These are phyloP conservation scores for Tillandsia fasciculata DNA, from an alignment of 176 grass and related monocot species.

Conservation along the genomic window DNA sequence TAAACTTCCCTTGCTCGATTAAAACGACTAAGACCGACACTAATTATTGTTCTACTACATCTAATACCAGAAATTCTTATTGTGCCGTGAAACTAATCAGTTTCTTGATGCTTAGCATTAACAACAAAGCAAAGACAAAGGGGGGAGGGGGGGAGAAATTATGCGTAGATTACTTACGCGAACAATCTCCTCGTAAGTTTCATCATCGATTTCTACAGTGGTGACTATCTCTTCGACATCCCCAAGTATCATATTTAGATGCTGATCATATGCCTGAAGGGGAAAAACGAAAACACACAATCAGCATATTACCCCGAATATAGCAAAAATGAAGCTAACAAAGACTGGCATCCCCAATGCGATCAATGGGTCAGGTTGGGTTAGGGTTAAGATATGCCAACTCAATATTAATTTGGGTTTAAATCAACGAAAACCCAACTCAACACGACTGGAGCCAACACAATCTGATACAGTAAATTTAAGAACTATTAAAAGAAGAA, in stretches of 20 bases:
- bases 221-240: slow-evolving; percentile 97
- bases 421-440: too few relatives aligned
- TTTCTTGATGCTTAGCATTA: neutral
- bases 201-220: slow-evolving; percentile 90
- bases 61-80: neutral
- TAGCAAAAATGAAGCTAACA: too few relatives aligned
- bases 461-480: too few relatives aligned
- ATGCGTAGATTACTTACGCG: slow-evolving; percentile 36
- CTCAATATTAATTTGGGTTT: too few relatives aligned
- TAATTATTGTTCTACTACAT: neutral
- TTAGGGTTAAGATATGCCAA: neutral
- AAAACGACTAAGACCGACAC: neutral
- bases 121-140: neutral
- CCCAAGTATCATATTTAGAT: slow-evolving; percentile 99
- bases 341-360: neutral
- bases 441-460: too few relatives aligned
- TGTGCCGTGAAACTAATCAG: neutral
- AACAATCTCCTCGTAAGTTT: slow-evolving; percentile 99
- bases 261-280: slow-evolving; percentile 89
- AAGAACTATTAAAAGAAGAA: too few relatives aligned
- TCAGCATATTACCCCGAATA: neutral
- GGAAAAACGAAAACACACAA: neutral
- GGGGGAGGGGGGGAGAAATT: neutral
- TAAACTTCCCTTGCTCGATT: neutral
- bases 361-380: neutral